phyloP scores from a whole-genome alignment of 2,329 filamentous ascomycete species.

The Trichoderma sp. region DNA sequence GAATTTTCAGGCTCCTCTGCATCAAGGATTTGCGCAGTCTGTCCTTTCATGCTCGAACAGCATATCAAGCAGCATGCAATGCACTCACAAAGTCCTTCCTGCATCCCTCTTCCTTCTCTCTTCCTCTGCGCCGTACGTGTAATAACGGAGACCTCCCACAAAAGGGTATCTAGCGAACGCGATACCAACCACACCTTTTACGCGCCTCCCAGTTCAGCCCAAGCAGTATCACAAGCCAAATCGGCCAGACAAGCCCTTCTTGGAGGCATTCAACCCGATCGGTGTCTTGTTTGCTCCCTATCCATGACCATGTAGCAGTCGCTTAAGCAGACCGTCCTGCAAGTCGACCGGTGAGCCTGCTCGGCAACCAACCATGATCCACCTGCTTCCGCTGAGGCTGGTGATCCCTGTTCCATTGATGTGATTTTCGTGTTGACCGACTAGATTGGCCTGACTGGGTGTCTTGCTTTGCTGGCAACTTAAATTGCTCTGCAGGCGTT shows the following conservation, averaged over 20 bases:
- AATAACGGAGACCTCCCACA: neutral
- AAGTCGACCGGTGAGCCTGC: conserved; percentile 8
- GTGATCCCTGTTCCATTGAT: neutral
- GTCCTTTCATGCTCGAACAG: neutral
- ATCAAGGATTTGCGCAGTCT: neutral
- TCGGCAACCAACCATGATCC: conserved; percentile 3
- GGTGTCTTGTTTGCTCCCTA: neutral
- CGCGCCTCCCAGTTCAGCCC: neutral
- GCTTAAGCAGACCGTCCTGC: conserved; percentile 13
- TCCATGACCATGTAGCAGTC: neutral
- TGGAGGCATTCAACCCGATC: neutral
- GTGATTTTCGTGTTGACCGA: neutral
- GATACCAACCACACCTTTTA: neutral
- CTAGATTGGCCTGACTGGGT: neutral
- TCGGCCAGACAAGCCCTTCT: neutral
- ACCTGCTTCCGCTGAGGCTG: conserved; percentile 11
- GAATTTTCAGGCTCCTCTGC: conserved; percentile 2
- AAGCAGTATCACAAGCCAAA: conserved; percentile 7
- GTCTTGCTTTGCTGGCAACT: conserved; percentile 17
- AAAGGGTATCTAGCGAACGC: neutral
- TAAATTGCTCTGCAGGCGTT: neutral
- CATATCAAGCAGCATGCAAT: neutral
- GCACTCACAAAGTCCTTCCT: neutral
- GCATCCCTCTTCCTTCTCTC: neutral
- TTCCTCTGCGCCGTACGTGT: neutral